Base-by-base conservation (phyloP, 495 filamentous ascomycete species). In the Xylaria castorea region DNA sequence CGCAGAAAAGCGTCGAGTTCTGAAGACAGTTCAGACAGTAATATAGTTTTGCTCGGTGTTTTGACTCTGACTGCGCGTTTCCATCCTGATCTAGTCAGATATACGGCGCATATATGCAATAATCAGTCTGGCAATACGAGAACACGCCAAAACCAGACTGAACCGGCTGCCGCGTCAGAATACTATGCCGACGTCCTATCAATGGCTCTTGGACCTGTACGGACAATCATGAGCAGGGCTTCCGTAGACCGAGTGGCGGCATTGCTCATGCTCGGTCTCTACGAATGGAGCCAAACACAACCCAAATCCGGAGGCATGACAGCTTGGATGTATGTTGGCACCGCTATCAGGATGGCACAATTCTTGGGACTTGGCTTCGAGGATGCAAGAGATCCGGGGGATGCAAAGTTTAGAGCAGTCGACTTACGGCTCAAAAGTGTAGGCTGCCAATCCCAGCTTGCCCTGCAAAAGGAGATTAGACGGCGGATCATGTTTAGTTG, bases 401-500 rank as follows among this genome's bases (percentile, higher is more conserved):
- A 74, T 22, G 20, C 46, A 7, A 68, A 65, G 72, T 83, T 25
- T 84, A 89, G 71, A 84, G 86, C 71, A 84, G 87, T 61, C 44
- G 75, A 76, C 20, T 46, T 46, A 18, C 73, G 70, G 60, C 70
- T 61, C 38, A 75, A 66, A 73, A 68, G 68, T 62, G 50, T 71
- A 34, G 36, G 38, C 25, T 63, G 71, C 22, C 72, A 79, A 69
- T 74, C 86, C 7, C 87, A 92, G 61, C 83, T 87, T 46, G 85
- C 91, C 46, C 90, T 93, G 48, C 84, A 90, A 9, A 91, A 91
- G 75, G 94, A 97, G 80, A 89, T 94, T 20, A 87, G 89, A 75
- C 88, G 94, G 44, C 90, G 94, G 34, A 95, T 93, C 5, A 94
- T 95, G 79, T 97, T 93, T 87, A 93, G 93, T 68, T 93, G 92